Evolutionary conservation across 495 filamentous ascomycete species (phyloP).

Genomic region (Hypoxylon fragiforme): DNA sequence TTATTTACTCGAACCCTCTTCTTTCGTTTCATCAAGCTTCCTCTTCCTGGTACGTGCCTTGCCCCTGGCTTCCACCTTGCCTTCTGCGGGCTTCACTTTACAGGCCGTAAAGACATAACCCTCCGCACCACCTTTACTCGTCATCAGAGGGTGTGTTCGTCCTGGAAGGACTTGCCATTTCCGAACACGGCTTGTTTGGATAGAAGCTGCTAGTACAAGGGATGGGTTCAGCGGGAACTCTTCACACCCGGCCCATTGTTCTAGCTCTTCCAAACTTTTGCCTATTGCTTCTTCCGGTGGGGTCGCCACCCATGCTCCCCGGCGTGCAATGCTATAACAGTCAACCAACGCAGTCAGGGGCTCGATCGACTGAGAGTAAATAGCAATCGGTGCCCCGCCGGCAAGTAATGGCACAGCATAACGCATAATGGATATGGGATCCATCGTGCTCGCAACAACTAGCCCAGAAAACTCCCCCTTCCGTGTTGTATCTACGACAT

Average conservation of each 20-base stretch:
- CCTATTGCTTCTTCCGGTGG: constrained; percentile 41
- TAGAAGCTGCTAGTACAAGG: constrained; percentile 71
- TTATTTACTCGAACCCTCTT: no score
- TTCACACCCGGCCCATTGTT: constrained; percentile 58
- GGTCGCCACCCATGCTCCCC: constrained; percentile 65
- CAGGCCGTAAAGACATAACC: constrained; percentile 87
- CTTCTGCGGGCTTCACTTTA: constrained; percentile 75
- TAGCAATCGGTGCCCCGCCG: constrained; percentile 80
- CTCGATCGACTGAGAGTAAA: constrained; percentile 80
- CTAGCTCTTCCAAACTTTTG: constrained; percentile 44
- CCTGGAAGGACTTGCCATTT: constrained; percentile 91
- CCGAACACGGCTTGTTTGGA: constrained; percentile 76
- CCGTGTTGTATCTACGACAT: constrained; percentile 71
- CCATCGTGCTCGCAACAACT: constrained; percentile 77
- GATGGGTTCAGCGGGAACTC: constrained; percentile 86
- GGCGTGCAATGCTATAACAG: constrained; percentile 73
- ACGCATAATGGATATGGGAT: constrained; percentile 74
- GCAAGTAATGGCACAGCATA: constrained; percentile 74
- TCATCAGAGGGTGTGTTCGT: constrained; percentile 93
- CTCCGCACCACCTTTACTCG: constrained; percentile 80
- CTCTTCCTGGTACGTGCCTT: constrained; percentile 67
- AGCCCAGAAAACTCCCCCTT: constrained; percentile 81
- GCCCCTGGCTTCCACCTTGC: constrained; percentile 79
- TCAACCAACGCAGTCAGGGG: constrained; percentile 75
- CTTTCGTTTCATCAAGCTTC: constrained; percentile 49